Conservation (phyloP, 2,329 filamentous ascomycete genomes). For the Cadophora gregata region DNA sequence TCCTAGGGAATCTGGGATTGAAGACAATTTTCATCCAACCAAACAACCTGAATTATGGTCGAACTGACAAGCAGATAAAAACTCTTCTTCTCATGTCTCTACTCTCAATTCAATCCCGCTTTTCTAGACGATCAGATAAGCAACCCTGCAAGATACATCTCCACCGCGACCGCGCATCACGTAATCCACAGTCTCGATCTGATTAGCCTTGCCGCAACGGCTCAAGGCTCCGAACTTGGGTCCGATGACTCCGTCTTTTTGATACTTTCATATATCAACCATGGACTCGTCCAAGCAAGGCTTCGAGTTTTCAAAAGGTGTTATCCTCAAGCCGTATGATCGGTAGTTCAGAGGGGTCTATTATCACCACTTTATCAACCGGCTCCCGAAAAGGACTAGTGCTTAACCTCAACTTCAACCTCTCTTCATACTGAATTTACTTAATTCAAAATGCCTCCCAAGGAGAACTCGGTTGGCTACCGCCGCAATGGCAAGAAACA, state of each 20-base stretch:
- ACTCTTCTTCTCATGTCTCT: not conserved
- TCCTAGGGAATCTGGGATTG: not conserved
- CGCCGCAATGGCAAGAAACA: slow-evolving; percentile 43
- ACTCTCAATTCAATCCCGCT: not conserved
- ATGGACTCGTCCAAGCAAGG: not conserved
- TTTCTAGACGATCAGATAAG: slow-evolving; percentile 8
- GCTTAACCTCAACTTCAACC: not conserved
- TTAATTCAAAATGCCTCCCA: slow-evolving; percentile 24
- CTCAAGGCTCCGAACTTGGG: slow-evolving; percentile 4
- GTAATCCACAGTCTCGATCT: slow-evolving; percentile 11
- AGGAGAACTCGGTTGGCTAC: slow-evolving; percentile 31
- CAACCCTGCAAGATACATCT: slow-evolving; percentile 1
- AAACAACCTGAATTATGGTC: not conserved
- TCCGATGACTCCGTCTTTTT: not conserved
- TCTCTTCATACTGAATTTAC: not conserved
- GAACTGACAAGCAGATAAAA: not conserved
- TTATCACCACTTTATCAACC: not conserved
- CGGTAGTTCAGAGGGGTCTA: not conserved
- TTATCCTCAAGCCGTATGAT: not conserved
- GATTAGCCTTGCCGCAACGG: slow-evolving; percentile 13
- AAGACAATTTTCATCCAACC: not conserved
- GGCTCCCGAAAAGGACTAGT: slow-evolving; percentile 7
- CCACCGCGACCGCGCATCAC: slow-evolving; percentile 1
- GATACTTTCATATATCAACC: not conserved
- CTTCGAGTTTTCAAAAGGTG: not conserved